A percentile compares a stretch with the other conserved stretches of the same genome.
Evolutionary conservation across 177 flowering plant genomes (phyloP).

Genomic region (Telopea speciosissima): DNA sequence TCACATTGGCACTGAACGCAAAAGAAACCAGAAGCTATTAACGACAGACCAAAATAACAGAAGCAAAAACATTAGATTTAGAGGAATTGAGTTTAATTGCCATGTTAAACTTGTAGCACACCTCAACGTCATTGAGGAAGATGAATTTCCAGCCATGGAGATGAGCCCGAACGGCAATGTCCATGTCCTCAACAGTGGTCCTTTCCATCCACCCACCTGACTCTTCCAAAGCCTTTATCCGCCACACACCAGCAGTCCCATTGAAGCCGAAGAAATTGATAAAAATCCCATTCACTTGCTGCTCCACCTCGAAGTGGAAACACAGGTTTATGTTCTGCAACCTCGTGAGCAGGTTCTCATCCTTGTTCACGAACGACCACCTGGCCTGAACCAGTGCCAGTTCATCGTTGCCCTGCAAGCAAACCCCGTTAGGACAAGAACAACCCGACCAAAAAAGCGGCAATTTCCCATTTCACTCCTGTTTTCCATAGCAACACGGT

Average conservation of each 20-base stretch:
- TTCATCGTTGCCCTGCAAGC: slow-evolving; percentile 63
- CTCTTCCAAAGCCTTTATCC: slow-evolving; percentile 84
- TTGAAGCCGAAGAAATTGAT: slow-evolving; percentile 87
- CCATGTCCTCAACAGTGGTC: slow-evolving; percentile 96
- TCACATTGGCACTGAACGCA: slow-evolving; percentile 79
- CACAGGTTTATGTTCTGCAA: slow-evolving; percentile 72
- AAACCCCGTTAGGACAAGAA: background rate
- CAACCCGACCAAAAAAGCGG: background rate
- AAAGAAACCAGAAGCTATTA: slow-evolving; percentile 3
- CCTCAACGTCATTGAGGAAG: slow-evolving; percentile 89
- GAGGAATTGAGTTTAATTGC: background rate
- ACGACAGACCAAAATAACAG: background rate
- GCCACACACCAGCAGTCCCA: slow-evolving; percentile 94
- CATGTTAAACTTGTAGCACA: slow-evolving; percentile 9
- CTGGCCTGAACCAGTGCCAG: slow-evolving; percentile 85
- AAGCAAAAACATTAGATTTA: too few species aligned
- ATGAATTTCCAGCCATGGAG: slow-evolving; percentile 85
- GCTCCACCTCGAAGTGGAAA: slow-evolving; percentile 93
- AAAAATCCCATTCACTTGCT: slow-evolving; percentile 85
- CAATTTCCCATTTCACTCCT: too few species aligned
- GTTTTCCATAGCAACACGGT: background rate
- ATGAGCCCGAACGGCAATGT: slow-evolving; percentile 88
- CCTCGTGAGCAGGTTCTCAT: slow-evolving; percentile 76
- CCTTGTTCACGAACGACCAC: slow-evolving; percentile 91
- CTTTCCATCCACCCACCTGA: slow-evolving; percentile 95